Evolutionary conservation across 1,284 basidiomycete species (phyloP), one percentile per base, ranked within the genome.

Genomic region (Grifola frondosa): DNA sequence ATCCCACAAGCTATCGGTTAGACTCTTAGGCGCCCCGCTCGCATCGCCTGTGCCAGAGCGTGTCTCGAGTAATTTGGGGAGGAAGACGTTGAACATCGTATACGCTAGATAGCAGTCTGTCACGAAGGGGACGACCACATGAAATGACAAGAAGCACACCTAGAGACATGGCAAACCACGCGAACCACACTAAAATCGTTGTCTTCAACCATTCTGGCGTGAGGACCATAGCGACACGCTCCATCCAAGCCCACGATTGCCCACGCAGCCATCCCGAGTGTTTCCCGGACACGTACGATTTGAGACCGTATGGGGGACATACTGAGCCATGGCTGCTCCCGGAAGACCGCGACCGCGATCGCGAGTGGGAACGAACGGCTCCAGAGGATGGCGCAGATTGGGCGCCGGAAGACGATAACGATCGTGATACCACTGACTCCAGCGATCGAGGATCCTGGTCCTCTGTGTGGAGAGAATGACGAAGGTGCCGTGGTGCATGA

Each of bases 51-150:
- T 50, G 1, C 65, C 62, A 5, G 48, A 47, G 15, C 70, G 59
- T 52, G 74, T 77, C 71, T 94, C 94, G 22, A 98, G 70, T 12
- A 96, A 75, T 57, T 93, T 93, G 0, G 96, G 96, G 16, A 97
- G 75, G 65, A 88, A 98, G 11, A 97, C 93, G 60, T 98, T 99
- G 71, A 98, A 98, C 84, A 96, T 96, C 6, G 91, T 97, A 60
- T 84, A 94, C 2, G 84, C 92, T 87, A 59, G 38, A n/a, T 11
- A 20, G n/a, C 23, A 28, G 24, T 29, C 20, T 35, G 42, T 40
- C 46, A 41, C 19, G 13, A 36, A 22, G 35, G 13, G 21, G 36
- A 20, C 24, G 30, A 21, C 19, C 20, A 31, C 25, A 39, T 44
- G 20, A 24, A n/a, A 24, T 20, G 10, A 29, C 23, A 25, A 17